Percentiles rank a stretch among this genome's conserved stretches.
These are phyloP conservation scores for Panaeolus cyanescens DNA, from an alignment of 768 basidiomycete species.

Conservation along the genomic window DNA sequence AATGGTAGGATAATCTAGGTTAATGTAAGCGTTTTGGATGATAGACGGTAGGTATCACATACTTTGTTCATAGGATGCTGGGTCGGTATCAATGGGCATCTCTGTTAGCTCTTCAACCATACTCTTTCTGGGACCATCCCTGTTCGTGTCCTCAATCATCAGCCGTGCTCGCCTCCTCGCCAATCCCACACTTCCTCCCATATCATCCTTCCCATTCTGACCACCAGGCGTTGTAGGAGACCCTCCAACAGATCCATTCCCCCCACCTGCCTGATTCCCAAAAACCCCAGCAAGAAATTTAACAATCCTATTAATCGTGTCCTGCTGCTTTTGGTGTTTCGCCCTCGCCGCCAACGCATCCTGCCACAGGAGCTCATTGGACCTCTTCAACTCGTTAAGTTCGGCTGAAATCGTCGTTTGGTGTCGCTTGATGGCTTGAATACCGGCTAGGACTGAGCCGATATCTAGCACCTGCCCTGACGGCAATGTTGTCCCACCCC, in stretches of 20 bases:
- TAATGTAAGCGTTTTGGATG: constrained; percentile 8
- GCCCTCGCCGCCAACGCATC: constrained; percentile 80
- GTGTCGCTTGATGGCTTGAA: constrained; percentile 86
- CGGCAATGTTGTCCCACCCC: constrained; percentile 26
- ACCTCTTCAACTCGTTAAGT: constrained; percentile 82
- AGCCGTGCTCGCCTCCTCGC: constrained; percentile 39
- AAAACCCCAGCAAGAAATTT: constrained; percentile 95
- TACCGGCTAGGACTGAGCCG: constrained; percentile 76
- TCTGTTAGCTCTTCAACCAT: constrained; percentile 26
- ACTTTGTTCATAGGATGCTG: constrained; percentile 5
- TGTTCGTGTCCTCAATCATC: constrained; percentile 65
- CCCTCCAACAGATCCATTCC: constrained; percentile 24
- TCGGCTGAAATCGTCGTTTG: constrained; percentile 92
- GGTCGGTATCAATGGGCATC: constrained; percentile 17
- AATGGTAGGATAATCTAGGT: constrained; percentile 43
- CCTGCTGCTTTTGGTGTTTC: constrained; percentile 89
- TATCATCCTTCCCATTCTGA: constrained; percentile 30
- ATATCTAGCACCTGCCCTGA: constrained; percentile 70
- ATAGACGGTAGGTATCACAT: constrained; percentile 15
- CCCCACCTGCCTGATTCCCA: constrained; percentile 48
- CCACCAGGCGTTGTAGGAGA: constrained; percentile 9
- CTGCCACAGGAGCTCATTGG: constrained; percentile 91
- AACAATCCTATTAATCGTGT: constrained; percentile 94
- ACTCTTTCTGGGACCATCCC: constrained; percentile 34
- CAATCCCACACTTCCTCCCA: not conserved